Percentiles rank a stretch among this genome's conserved stretches.
phyloP scores from a whole-genome alignment of 2,329 filamentous ascomycete species.

The Dactylellina haptotyla region DNA sequence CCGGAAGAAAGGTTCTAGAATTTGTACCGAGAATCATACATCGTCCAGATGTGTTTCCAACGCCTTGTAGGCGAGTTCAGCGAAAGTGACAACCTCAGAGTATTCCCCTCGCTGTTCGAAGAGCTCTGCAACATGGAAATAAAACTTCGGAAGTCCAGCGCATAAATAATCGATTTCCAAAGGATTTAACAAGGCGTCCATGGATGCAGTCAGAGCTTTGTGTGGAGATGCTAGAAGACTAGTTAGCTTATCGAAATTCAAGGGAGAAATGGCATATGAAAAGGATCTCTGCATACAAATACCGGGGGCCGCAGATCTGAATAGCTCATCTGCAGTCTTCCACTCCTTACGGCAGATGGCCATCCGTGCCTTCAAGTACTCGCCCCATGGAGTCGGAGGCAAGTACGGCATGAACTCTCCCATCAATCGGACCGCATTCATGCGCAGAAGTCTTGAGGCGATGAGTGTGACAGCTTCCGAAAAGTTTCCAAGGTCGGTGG shows the following conservation, averaged over 20 bases:
- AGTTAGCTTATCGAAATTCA: not conserved
- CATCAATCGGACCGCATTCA: slow-evolving; percentile 64
- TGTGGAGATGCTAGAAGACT: slow-evolving; percentile 51
- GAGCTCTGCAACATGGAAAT: slow-evolving; percentile 82
- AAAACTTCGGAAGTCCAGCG: slow-evolving; percentile 82
- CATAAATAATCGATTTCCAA: slow-evolving; percentile 76
- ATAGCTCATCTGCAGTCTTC: slow-evolving; percentile 78
- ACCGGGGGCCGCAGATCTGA: slow-evolving; percentile 83
- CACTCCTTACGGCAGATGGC: slow-evolving; percentile 70
- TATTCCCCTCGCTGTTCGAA: slow-evolving; percentile 82
- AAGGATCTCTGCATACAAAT: slow-evolving; percentile 73
- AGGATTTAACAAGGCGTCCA: slow-evolving; percentile 72
- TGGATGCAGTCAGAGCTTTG: slow-evolving; percentile 65
- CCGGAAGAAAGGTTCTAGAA: not conserved
- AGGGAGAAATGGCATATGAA: not conserved
- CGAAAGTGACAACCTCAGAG: slow-evolving; percentile 82
- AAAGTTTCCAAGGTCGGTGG: slow-evolving; percentile 56
- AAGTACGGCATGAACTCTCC: slow-evolving; percentile 74
- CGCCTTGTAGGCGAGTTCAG: slow-evolving; percentile 31
- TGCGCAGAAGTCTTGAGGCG: slow-evolving; percentile 63
- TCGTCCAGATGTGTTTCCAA: slow-evolving; percentile 35
- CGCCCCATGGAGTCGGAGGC: slow-evolving; percentile 69
- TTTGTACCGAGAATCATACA: not conserved
- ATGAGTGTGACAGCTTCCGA: slow-evolving; percentile 61
- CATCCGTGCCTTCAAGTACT: slow-evolving; percentile 85